phyloP scores from a whole-genome alignment of 2,329 filamentous ascomycete species.

The Penicillium sp. region DNA sequence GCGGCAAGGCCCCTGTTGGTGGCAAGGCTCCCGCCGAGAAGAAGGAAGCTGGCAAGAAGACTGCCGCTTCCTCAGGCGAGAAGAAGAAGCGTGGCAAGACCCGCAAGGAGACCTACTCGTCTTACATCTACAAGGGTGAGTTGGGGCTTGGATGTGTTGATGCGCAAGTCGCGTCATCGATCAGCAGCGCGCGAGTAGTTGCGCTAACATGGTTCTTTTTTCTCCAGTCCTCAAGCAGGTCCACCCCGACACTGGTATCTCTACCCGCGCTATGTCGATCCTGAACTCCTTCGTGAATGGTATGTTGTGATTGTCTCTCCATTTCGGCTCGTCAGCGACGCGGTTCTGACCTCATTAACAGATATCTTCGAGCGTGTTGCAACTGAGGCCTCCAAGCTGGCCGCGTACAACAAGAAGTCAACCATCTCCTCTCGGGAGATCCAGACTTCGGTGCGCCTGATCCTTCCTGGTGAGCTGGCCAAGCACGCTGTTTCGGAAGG shows the following conservation, averaged over 20 bases:
- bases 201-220: conserved; percentile 9
- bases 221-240: conserved; percentile 95
- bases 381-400: conserved; percentile 97
- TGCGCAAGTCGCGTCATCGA: no score
- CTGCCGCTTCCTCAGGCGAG: conserved; percentile 79
- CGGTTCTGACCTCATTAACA: conserved; percentile 41
- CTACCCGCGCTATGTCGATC: conserved; percentile 99
- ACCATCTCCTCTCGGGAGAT: conserved; percentile 99
- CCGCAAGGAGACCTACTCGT: conserved; percentile 99
- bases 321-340: background rate
- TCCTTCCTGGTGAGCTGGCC: conserved; percentile 96
- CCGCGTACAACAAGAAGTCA: conserved; percentile 99
- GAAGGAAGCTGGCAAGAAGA: conserved; percentile 99
- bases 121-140: conserved; percentile 99
- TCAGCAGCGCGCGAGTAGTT: no score
- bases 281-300: conserved; percentile 99
- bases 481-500: conserved; percentile 99
- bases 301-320: conserved; percentile 49
- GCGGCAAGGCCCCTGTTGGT: conserved; percentile 81
- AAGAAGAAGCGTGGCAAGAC: conserved; percentile 99
- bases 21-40: conserved; percentile 84
- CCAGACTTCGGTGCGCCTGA: conserved; percentile 96
- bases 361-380: conserved; percentile 99
- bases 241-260: conserved; percentile 99
- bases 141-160: conserved; percentile 11